Conservation (phyloP, 352 stramenopile genomes). For the Phytophthora pinifolia region DNA sequence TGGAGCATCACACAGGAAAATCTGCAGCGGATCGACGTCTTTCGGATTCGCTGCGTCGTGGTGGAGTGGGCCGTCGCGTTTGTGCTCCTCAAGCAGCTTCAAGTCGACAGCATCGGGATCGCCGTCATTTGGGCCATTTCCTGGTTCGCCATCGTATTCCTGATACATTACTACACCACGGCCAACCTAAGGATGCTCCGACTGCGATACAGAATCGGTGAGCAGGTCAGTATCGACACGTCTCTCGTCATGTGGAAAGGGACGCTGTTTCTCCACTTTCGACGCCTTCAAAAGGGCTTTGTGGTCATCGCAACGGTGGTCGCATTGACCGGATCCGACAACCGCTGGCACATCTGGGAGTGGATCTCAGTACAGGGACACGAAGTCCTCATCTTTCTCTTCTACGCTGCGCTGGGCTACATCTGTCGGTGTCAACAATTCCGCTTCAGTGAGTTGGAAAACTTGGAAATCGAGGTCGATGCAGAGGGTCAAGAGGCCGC, state of each 20-base stretch:
- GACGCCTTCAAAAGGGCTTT: slow-evolving; percentile 49
- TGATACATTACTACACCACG: slow-evolving; percentile 59
- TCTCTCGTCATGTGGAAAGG: slow-evolving; percentile 54
- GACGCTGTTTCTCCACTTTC: slow-evolving; percentile 56
- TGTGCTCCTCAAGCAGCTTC: slow-evolving; percentile 41
- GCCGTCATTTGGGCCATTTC: slow-evolving; percentile 52
- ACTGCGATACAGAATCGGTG: slow-evolving; percentile 52
- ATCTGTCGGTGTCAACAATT: slow-evolving; percentile 63
- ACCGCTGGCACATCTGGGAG: slow-evolving; percentile 35
- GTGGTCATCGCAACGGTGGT: slow-evolving; percentile 41
- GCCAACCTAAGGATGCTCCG: slow-evolving; percentile 68
- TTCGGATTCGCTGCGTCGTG: slow-evolving; percentile 52
- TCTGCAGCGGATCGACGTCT: slow-evolving; percentile 39
- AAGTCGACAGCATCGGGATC: slow-evolving; percentile 42
- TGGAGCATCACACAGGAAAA: slow-evolving; percentile 57
- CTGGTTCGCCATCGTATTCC: slow-evolving; percentile 50
- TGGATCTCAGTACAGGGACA: slow-evolving; percentile 38
- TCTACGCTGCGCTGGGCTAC: slow-evolving; percentile 45
- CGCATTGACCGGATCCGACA: slow-evolving; percentile 37
- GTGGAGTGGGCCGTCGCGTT: slow-evolving; percentile 47
- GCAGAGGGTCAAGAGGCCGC: neutral
- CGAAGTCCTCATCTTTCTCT: slow-evolving; percentile 40
- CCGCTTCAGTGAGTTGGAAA: slow-evolving; percentile 44
- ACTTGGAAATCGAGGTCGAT: slow-evolving; percentile 17
- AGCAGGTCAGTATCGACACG: slow-evolving; percentile 47